A percentile compares a stretch with the other conserved stretches of the same genome.
Evolutionary conservation across 2,329 filamentous ascomycete genomes (phyloP).

Genomic region (Aspergillus sp.): DNA sequence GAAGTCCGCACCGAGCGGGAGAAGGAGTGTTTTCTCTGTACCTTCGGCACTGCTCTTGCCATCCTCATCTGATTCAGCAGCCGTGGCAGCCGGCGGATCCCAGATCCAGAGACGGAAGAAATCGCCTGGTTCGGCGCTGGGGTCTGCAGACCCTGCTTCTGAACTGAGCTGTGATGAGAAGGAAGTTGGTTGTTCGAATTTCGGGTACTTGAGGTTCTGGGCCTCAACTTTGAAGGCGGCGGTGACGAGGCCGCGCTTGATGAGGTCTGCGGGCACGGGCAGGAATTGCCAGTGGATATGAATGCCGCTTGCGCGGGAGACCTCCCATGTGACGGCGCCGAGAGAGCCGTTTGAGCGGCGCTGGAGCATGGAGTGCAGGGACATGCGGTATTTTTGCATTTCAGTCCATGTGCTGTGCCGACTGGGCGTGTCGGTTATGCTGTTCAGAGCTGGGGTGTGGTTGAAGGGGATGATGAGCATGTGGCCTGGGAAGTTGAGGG

Average conservation of each 20-base stretch:
- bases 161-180: constrained; percentile 15
- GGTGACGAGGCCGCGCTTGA: constrained; percentile 74
- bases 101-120: constrained; percentile 85
- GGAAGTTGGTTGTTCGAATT: constrained; percentile 45
- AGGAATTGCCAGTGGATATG: constrained; percentile 95
- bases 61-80: constrained; percentile 6
- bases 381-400: constrained; percentile 76
- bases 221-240: constrained; percentile 86
- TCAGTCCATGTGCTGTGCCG: constrained; percentile 66
- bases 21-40: constrained; percentile 66
- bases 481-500: constrained; percentile 76
- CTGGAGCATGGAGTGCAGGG: constrained; percentile 75
- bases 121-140: constrained; percentile 50
- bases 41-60: constrained; percentile 7
- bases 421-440: constrained; percentile 61
- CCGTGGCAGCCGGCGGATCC: constrained; percentile 35
- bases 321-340: constrained; percentile 88
- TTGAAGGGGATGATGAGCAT: constrained; percentile 87
- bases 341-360: constrained; percentile 53
- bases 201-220: constrained; percentile 66
- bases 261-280: constrained; percentile 67
- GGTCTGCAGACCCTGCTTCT: constrained; percentile 25
- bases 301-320: constrained; percentile 76
- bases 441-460: constrained; percentile 72
- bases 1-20: constrained; percentile 69